Evolutionary conservation across 495 filamentous ascomycete species (phyloP), one percentile per base, ranked within the genome.

Genomic region (Talaromyces borbonicus): DNA sequence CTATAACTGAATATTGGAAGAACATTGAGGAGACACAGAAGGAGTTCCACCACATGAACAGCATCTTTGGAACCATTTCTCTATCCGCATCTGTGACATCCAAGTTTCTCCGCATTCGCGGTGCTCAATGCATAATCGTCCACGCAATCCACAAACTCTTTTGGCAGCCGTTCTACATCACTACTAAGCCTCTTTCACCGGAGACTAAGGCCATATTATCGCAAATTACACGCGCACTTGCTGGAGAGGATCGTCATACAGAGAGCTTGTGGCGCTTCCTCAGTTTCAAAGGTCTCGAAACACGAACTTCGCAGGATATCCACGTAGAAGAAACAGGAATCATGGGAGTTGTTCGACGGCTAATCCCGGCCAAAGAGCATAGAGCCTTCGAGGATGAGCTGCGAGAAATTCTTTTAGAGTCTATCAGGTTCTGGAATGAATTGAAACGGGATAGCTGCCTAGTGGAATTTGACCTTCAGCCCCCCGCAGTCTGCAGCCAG

Each of bases 81-180:
- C 16, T 36, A 14, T 36, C 33, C 6, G 33, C 11, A 14, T 36
- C 33, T 14, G 16, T 36, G n/a, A 18, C 33, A 14, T 36, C 33
- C 33, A 36, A 36, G n/a, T 36, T 36, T 14, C 33, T 36, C 16
- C 33, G 33, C 16, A n/a, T 36, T 36, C 33, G 33, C 33, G 33
- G 33, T 36, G 33, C 33, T 6, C 33, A 36, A 36, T 18, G 33
- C 33, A 14, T n/a, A 36, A 36, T 36, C 5, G 33, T 36, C 33
- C 8, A 36, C 8, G 33, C 33, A 36, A 36, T 36, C 12, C 16
- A n/a, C 33, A n/a, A 14, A 5, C 11, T 7, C 16, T 36, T 36
- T n/a, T 36, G 33, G 33, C 33, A 36, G 33, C 33, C 33, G 11
- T 36, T 36, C 33, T 36, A 36, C 33, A 18, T 36, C 33, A 36